Evolutionary conservation across 306 rosid species (phyloP).

Genomic region (Vicia sativa): DNA sequence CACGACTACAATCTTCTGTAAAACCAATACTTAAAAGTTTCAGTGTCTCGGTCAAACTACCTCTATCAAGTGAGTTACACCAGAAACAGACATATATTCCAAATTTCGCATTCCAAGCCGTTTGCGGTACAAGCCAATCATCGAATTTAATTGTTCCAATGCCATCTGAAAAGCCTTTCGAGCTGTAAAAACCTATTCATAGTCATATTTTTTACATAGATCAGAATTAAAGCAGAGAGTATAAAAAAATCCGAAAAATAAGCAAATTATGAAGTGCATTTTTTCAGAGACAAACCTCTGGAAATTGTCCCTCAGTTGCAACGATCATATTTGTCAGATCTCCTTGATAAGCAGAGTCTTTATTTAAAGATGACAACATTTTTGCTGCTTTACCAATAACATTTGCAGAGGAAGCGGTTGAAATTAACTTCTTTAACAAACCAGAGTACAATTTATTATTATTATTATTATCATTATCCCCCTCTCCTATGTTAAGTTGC

Average conservation of each 20-base stretch:
- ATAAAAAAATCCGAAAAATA: conserved; percentile 24
- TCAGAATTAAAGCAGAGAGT: conserved; percentile 12
- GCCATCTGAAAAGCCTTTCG: conserved; percentile 63
- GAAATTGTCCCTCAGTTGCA: conserved; percentile 64
- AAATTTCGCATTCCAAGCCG: conserved; percentile 65
- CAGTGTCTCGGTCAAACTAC: conserved; percentile 46
- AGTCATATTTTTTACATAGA: conserved; percentile 30
- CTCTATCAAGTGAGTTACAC: conserved; percentile 89
- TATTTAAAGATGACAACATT: conserved; percentile 74
- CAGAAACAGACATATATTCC: conserved; percentile 81
- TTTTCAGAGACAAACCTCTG: conserved; percentile 58
- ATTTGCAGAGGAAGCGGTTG: conserved; percentile 69
- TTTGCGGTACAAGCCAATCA: conserved; percentile 71
- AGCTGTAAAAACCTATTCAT: conserved; percentile 63
- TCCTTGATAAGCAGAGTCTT: conserved; percentile 76
- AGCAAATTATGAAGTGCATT: conserved; percentile 26
- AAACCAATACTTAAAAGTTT: conserved; percentile 21
- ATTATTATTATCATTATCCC: conserved; percentile 23
- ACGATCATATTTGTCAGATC: conserved; percentile 67
- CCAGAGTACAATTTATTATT: conserved; percentile 47
- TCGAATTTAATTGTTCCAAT: conserved; percentile 64
- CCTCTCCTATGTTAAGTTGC: conserved; percentile 61
- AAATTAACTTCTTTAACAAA: conserved; percentile 69
- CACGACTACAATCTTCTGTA: background rate
- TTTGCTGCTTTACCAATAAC: conserved; percentile 71